A percentile compares a stretch with the other conserved stretches of the same genome.
Conservation (phyloP, 2,329 filamentous ascomycete genomes). For the Ophiostoma fasciatum region DNA sequence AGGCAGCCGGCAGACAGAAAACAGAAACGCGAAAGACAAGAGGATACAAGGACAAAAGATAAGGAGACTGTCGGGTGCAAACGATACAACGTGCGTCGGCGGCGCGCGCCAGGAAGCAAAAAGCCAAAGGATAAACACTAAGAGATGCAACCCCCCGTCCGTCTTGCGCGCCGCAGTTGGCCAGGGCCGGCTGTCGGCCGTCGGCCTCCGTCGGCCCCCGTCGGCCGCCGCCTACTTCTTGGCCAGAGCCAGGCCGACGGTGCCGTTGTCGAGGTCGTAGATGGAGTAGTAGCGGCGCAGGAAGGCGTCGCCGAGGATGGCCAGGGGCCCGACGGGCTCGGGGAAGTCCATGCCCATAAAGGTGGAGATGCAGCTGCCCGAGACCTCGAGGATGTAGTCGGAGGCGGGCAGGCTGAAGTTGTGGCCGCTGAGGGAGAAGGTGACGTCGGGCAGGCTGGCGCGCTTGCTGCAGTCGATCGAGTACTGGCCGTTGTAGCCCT, state of each 20-base stretch:
- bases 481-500: conserved; percentile 95
- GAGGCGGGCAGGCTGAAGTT: conserved; percentile 81
- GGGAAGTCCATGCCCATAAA: conserved; percentile 96
- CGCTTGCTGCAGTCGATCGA: conserved; percentile 79
- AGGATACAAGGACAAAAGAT: too few relatives aligned
- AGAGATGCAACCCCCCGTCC: too few relatives aligned
- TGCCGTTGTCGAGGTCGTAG: conserved; percentile 82
- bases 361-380: conserved; percentile 89
- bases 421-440: conserved; percentile 78
- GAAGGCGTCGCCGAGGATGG: conserved; percentile 84
- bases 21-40: too few relatives aligned
- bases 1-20: too few relatives aligned
- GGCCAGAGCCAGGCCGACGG: conserved; percentile 77
- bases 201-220: too few relatives aligned
- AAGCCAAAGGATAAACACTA: too few relatives aligned
- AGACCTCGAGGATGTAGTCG: conserved; percentile 93
- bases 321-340: conserved; percentile 75
- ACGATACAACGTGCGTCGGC: too few relatives aligned
- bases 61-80: too few relatives aligned
- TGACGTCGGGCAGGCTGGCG: conserved; percentile 72
- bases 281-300: conserved; percentile 85
- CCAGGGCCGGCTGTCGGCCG: too few relatives aligned
- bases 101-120: too few relatives aligned
- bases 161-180: too few relatives aligned
- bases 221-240: conserved; percentile 43